A percentile compares a stretch with the other conserved stretches of the same genome.
phyloP scores from a whole-genome alignment of 192 early-diverging fungal species.

The Coemansia sp. region DNA sequence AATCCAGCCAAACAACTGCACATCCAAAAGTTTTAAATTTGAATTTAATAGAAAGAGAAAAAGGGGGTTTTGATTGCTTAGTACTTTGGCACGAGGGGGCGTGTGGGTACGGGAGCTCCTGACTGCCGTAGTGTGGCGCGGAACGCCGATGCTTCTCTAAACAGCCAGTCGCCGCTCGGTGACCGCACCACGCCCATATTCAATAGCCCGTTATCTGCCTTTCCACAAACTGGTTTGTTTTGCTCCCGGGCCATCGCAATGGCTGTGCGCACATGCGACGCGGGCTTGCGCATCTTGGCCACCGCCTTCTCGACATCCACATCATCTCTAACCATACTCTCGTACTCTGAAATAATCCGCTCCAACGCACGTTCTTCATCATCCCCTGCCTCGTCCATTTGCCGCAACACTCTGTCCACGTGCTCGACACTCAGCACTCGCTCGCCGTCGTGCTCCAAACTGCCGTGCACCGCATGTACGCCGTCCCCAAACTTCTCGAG shows the following conservation, averaged over 20 bases:
- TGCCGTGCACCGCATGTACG: constrained; percentile 33
- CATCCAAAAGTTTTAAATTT: too few relatives aligned
- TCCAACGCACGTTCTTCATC: constrained; percentile 14
- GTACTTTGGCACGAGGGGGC: constrained; percentile 38
- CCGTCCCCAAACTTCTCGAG: constrained; percentile 20
- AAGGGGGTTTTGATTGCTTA: too few relatives aligned
- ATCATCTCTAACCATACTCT: not conserved
- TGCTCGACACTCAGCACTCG: constrained; percentile 13
- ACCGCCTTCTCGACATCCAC: constrained; percentile 16
- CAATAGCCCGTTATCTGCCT: constrained; percentile 8
- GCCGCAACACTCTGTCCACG: constrained; percentile 12
- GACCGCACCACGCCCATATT: constrained; percentile 47
- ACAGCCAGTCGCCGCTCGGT: constrained; percentile 32
- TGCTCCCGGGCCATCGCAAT: constrained; percentile 30
- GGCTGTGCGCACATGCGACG: constrained; percentile 46
- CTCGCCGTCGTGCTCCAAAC: constrained; percentile 36
- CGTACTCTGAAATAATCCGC: constrained; percentile 11
- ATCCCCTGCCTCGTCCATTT: not conserved
- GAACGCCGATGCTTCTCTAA: constrained; percentile 37
- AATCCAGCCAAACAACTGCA: not conserved
- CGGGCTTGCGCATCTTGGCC: constrained; percentile 31
- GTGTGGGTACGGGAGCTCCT: constrained; percentile 36
- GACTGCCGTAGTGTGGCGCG: constrained; percentile 42
- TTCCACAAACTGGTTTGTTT: not conserved
- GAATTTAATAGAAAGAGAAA: too few relatives aligned